These are phyloP conservation scores for Mentha longifolia DNA, from an alignment of 257 asterid genomes.

Conservation along the genomic window DNA sequence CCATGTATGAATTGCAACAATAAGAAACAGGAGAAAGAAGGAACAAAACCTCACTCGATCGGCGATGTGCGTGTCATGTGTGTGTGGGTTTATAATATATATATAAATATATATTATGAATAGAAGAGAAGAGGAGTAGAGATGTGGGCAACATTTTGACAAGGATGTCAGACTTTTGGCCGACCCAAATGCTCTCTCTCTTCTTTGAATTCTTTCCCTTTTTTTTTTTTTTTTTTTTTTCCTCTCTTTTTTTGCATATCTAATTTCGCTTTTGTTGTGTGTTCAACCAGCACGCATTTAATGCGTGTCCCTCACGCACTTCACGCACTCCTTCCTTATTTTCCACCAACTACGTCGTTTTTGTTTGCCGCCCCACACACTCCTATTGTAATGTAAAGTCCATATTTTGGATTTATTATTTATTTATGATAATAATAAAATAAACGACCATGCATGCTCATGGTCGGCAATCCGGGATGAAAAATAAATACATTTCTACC, in stretches of 20 bases:
- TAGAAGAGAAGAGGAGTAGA: no score
- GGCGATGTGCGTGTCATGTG: not conserved
- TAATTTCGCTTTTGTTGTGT: conserved; percentile 9
- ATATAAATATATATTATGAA: no score
- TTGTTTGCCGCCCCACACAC: not conserved
- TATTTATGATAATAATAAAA: no score
- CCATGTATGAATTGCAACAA: conserved; percentile 24
- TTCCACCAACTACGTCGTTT: not conserved
- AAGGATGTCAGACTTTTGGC: conserved; percentile 42
- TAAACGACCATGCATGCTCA: no score
- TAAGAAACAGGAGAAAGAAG: not conserved
- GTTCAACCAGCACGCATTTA: conserved; percentile 34
- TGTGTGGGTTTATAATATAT: not conserved
- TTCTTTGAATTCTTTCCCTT: not conserved
- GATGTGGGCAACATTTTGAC: not conserved
- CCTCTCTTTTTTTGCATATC: not conserved
- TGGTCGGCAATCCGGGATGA: no score
- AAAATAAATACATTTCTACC: no score
- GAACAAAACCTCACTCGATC: no score
- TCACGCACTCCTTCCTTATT: not conserved
- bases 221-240: conserved; percentile 18
- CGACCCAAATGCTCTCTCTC: conserved; percentile 50
- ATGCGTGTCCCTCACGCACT: conserved; percentile 28
- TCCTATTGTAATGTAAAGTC: not conserved
- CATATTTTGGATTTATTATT: no score